A percentile compares a stretch with the other conserved stretches of the same genome.
Evolutionary conservation across 2,329 filamentous ascomycete species (phyloP).

Genomic region (Lachnellula hyalina): DNA sequence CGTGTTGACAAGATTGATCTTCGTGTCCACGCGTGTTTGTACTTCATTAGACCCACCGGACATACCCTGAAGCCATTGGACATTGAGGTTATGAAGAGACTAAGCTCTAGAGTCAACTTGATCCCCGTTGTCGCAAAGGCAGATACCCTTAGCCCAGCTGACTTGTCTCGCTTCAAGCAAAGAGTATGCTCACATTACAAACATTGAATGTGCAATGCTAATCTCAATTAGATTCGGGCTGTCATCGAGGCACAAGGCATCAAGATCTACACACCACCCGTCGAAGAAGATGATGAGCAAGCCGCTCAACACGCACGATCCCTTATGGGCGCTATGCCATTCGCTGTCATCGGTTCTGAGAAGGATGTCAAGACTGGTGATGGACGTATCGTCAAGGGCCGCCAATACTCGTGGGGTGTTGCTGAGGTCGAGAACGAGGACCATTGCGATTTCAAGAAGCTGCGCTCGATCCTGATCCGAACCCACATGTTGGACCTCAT

Average conservation of each 20-base stretch:
- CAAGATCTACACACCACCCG: slow-evolving; percentile 97
- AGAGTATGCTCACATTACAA: slow-evolving; percentile 55
- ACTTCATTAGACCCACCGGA: slow-evolving; percentile 98
- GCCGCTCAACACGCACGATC: slow-evolving; percentile 91
- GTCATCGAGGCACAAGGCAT: slow-evolving; percentile 98
- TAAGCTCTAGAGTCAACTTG: slow-evolving; percentile 95
- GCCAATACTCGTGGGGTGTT: slow-evolving; percentile 98
- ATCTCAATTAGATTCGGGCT: slow-evolving; percentile 66
- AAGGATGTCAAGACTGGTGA: slow-evolving; percentile 98
- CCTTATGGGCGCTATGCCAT: slow-evolving; percentile 95
- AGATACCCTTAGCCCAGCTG: slow-evolving; percentile 88
- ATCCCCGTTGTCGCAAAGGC: slow-evolving; percentile 99
- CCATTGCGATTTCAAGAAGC: slow-evolving; percentile 99
- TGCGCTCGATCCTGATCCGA: slow-evolving; percentile 95
- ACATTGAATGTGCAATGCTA: slow-evolving; percentile 19
- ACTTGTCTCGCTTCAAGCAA: slow-evolving; percentile 91
- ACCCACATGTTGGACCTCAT: slow-evolving; percentile 99
- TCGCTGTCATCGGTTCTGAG: slow-evolving; percentile 97
- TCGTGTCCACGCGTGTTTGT: slow-evolving; percentile 95
- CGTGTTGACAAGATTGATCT: slow-evolving; percentile 99
- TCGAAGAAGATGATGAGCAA: slow-evolving; percentile 97
- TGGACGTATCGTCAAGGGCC: slow-evolving; percentile 95
- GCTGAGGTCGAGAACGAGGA: slow-evolving; percentile 99
- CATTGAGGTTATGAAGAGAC: slow-evolving; percentile 99
- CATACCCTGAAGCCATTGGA: slow-evolving; percentile 98